These are phyloP conservation scores for Mangifera indica DNA, from an alignment of 345 rosid species.

Conservation along the genomic window DNA sequence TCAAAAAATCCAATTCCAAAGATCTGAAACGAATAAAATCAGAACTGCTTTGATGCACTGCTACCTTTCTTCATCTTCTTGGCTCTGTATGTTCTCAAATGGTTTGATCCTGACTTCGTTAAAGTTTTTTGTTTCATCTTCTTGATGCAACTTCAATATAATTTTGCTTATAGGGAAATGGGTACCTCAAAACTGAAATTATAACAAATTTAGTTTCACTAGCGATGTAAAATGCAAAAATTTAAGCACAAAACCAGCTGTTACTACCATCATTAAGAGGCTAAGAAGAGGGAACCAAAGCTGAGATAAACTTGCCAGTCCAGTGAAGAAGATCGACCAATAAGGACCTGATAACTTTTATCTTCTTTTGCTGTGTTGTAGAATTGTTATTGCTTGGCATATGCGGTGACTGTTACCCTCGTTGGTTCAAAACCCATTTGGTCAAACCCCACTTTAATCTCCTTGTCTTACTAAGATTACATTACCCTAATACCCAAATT, in stretches of 20 bases:
- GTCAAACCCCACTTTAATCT: background rate
- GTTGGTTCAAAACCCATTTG: background rate
- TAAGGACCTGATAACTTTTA: background rate
- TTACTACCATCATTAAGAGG: background rate
- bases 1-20: conserved; percentile 32
- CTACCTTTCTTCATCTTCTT: background rate
- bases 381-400: background rate
- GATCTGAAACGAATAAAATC: conserved; percentile 29
- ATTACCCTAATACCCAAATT: background rate
- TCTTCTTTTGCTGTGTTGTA: background rate
- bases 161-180: no score
- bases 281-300: background rate
- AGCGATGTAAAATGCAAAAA: no score
- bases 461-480: background rate
- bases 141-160: no score
- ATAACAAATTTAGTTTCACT: no score
- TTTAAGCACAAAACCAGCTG: background rate
- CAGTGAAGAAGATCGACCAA: conserved; percentile 12
- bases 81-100: background rate
- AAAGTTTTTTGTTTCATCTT: no score
- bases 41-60: background rate
- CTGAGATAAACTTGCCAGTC: conserved; percentile 14
- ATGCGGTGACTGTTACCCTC: background rate
- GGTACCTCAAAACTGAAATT: no score
- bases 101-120: no score